phyloP scores from a whole-genome alignment of 371 early-diverging fungal species.

The Synchytrium microbalum region DNA sequence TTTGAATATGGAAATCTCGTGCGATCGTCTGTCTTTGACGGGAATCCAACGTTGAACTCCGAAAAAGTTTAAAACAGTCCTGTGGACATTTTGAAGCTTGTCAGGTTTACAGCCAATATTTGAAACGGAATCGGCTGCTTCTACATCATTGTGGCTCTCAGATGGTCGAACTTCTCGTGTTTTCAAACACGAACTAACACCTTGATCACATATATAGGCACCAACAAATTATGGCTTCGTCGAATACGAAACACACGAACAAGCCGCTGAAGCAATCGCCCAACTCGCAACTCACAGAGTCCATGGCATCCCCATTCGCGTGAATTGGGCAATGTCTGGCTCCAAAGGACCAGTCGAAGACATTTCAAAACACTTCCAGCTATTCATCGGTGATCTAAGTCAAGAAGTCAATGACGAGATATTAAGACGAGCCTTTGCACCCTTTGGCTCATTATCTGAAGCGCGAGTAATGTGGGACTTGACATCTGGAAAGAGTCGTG shows the following conservation, averaged over 20 bases:
- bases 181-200: no score
- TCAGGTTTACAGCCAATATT: no score
- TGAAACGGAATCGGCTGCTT: no score
- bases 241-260: not conserved
- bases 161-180: no score
- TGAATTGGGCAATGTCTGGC: constrained; percentile 75
- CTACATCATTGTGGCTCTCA: no score
- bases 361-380: constrained; percentile 59
- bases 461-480: constrained; percentile 81
- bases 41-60: no score
- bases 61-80: no score
- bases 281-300: not conserved
- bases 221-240: constrained; percentile 3
- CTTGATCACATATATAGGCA: not conserved
- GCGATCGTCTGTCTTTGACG: no score
- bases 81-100: no score
- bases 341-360: constrained; percentile 45
- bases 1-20: no score
- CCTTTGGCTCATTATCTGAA: constrained; percentile 69
- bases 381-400: constrained; percentile 78
- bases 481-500: constrained; percentile 70
- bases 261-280: not conserved
- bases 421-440: constrained; percentile 61
- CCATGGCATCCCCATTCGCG: constrained; percentile 21
- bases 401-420: constrained; percentile 67